These are phyloP conservation scores for Stylosanthes scabra DNA, from an alignment of 331 rosid genomes.

Conservation along the genomic window DNA sequence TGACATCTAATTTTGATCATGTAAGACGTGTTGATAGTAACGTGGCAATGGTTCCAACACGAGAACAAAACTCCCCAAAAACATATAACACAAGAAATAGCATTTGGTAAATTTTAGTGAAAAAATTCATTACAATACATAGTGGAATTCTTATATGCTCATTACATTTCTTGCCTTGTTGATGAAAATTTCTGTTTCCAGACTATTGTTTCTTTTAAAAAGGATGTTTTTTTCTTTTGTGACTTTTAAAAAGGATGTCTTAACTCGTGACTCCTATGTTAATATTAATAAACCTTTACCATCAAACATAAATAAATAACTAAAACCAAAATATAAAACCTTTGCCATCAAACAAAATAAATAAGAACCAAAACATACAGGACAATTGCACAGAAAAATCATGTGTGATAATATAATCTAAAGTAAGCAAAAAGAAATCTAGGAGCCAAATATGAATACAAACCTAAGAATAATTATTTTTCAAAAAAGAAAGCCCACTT, in stretches of 20 bases:
- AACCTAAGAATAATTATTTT: slow-evolving; percentile 9
- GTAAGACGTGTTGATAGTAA: neutral
- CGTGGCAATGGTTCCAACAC: neutral
- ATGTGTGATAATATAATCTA: slow-evolving; percentile 10
- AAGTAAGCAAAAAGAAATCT: neutral
- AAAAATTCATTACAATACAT: too few species aligned
- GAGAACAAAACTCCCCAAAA: neutral
- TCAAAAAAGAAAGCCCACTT: slow-evolving; percentile 34
- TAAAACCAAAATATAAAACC: too few species aligned
- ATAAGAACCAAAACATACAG: neutral
- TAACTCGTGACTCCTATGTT: too few species aligned
- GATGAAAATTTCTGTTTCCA: neutral
- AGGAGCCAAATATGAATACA: neutral
- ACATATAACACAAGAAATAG: neutral
- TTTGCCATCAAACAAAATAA: neutral
- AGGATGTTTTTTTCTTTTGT: too few species aligned
- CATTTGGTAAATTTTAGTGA: neutral
- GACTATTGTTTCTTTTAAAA: neutral
- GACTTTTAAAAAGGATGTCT: too few species aligned
- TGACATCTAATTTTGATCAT: neutral
- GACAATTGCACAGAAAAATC: neutral
- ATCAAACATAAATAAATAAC: too few species aligned
- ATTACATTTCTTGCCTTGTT: neutral
- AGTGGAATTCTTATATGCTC: too few species aligned
- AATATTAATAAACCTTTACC: too few species aligned